These are phyloP conservation scores for Ensete glaucum DNA, from an alignment of 176 grass and related monocot species.

Conservation along the genomic window DNA sequence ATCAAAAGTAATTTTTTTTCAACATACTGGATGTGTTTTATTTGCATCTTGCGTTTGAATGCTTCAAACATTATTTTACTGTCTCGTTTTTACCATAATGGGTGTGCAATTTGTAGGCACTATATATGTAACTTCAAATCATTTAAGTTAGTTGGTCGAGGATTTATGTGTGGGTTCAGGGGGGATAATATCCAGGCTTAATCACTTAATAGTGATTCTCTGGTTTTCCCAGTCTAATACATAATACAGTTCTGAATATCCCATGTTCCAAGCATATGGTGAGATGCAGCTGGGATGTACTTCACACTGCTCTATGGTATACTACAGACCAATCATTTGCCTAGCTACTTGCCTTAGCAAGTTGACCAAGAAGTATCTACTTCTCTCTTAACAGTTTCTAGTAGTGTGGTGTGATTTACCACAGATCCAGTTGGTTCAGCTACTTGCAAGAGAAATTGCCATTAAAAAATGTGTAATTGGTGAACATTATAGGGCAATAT, in stretches of 20 bases:
- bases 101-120: neutral
- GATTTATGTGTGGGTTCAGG: neutral
- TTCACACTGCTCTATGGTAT: too few relatives aligned
- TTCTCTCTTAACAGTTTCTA: too few relatives aligned
- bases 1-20: conserved; percentile 11
- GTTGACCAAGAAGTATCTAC: too few relatives aligned
- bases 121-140: neutral
- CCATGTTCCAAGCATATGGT: too few relatives aligned
- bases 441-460: neutral
- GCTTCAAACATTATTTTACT: neutral
- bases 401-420: neutral
- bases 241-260: too few relatives aligned
- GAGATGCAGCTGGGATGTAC: too few relatives aligned
- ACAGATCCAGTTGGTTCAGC: neutral
- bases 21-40: conserved; percentile 1
- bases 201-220: neutral
- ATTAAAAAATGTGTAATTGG: neutral
- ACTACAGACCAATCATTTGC: too few relatives aligned
- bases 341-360: too few relatives aligned
- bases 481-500: neutral
- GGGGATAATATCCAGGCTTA: neutral
- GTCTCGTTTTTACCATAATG: neutral
- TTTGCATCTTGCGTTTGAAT: neutral
- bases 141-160: neutral
- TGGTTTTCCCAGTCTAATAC: neutral